Evolutionary conservation across 805 yeast species (phyloP), one percentile per base, ranked within the genome.

Genomic region (Pichia heedii): DNA sequence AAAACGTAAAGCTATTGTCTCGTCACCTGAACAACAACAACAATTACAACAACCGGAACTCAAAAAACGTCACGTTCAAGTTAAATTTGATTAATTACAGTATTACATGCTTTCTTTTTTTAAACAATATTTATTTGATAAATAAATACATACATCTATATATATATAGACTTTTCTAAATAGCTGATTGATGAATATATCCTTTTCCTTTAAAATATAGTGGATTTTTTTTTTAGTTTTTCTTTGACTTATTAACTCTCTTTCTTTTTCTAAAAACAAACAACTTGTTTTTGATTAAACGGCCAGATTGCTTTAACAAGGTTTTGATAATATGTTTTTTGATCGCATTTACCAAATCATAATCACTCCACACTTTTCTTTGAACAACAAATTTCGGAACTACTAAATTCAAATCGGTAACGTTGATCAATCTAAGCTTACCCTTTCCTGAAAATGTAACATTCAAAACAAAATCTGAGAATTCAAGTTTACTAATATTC

Each of bases 371-470:
- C 5, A 83, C 72, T 66, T 76, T 76, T 58, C 82, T 78, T 30
- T 61, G 54, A 53, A 82, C 76, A 40, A 64, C 60, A 41, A 85
- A 61, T 3, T 65, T 65, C 3, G 96, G 96, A 40, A 89, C 61
- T 10, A 67, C 68, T 43, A 90, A 67, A 6, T 69, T 71, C 51
- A 90, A 79, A 51, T 84, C 76, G 41, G 84, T 83, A 8, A 90
- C 86, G 55, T 89, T 87, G 33, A 85, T 73, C 44, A 90, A 63
- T 50, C 81, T 76, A 53, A 75, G 67, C 24, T 76, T 69, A 13
- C 88, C 85, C 15, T 77, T 77, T 9, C 93, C 95, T 58, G 78
- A 77, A 62, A 85, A 85, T 40, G 95, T 83, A 22, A 88, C 71
- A 41, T 79, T 70, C 15, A 89, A 57, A n/a, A 66, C 57, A 33